phyloP scores from a whole-genome alignment of 2,329 filamentous ascomycete genomes.

The Colletotrichum musicola region DNA sequence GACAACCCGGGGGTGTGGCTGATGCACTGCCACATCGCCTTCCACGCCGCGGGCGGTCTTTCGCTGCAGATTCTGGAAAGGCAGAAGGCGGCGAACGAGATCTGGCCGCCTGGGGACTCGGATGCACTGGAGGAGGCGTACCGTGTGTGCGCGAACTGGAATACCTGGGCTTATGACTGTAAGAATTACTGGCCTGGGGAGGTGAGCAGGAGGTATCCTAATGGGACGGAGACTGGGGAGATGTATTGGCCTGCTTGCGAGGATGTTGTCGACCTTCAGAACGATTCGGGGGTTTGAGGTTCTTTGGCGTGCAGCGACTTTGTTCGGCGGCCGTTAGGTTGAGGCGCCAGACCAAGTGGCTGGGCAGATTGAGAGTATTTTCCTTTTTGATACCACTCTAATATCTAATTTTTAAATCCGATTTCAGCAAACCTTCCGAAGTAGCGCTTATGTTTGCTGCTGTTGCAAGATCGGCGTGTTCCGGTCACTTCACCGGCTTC shows the following conservation, averaged over 20 bases:
- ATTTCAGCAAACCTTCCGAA: too few species aligned
- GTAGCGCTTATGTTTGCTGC: too few species aligned
- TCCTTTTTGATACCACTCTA: too few species aligned
- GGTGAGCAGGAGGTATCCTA: neutral
- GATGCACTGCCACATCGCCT: conserved; percentile 63
- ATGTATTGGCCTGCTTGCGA: conserved; percentile 7
- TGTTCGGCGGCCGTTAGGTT: too few species aligned
- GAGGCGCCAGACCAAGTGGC: too few species aligned
- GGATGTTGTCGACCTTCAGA: conserved; percentile 11
- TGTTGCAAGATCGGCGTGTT: too few species aligned
- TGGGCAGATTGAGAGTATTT: too few species aligned
- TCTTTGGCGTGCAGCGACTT: neutral
- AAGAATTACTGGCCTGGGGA: conserved; percentile 31
- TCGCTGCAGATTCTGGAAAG: conserved; percentile 27
- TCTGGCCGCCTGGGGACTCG: conserved; percentile 22
- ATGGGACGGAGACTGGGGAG: neutral
- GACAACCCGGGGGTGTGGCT: conserved; percentile 64
- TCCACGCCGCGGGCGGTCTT: conserved; percentile 53
- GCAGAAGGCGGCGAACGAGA: conserved; percentile 7
- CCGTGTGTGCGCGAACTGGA: conserved; percentile 22
- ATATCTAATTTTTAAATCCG: too few species aligned
- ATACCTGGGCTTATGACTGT: conserved; percentile 30
- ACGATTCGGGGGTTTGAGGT: conserved; percentile 21
- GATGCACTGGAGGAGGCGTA: conserved; percentile 1
- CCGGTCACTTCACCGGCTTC: too few species aligned